phyloP scores from a whole-genome alignment of 768 basidiomycete species.

The Steccherinum ochraceum region DNA sequence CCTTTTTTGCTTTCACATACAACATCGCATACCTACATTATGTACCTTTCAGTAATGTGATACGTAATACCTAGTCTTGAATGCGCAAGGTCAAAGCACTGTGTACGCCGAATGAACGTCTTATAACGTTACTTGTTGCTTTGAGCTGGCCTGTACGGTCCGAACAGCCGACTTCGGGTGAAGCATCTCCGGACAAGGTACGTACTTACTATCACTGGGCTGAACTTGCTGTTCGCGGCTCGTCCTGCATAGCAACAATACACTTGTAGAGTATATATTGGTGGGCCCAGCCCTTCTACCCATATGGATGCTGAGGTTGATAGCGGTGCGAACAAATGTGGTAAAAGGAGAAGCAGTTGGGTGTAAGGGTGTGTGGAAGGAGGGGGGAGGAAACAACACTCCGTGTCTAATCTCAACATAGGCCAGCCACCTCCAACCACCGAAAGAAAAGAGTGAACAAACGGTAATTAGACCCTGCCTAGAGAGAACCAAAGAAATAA shows the following conservation, averaged over 20 bases:
- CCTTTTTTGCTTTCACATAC: too few species aligned
- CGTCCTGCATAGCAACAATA: background rate
- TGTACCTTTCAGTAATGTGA: background rate
- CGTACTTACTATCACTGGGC: too few species aligned
- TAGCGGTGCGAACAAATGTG: background rate
- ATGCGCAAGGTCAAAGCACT: background rate
- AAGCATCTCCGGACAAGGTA: too few species aligned
- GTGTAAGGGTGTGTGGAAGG: background rate
- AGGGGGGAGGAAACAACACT: background rate
- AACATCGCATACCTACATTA: background rate
- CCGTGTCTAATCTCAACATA: background rate
- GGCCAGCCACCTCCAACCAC: too few species aligned
- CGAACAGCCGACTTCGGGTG: too few species aligned
- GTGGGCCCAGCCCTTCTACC: background rate
- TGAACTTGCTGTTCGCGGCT: too few species aligned
- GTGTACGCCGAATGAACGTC: background rate
- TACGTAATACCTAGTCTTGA: background rate
- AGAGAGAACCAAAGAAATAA: too few species aligned
- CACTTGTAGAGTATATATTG: background rate
- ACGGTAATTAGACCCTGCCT: too few species aligned
- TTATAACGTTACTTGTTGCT: too few species aligned
- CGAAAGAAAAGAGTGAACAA: too few species aligned
- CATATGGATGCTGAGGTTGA: background rate
- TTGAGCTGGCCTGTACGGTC: too few species aligned
- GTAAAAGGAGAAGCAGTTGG: too few species aligned